Percentiles rank a stretch among this genome's conserved stretches.
Evolutionary conservation across 148 eudicot genomes (phyloP).

Genomic region (Rhododendron mucronatum): DNA sequence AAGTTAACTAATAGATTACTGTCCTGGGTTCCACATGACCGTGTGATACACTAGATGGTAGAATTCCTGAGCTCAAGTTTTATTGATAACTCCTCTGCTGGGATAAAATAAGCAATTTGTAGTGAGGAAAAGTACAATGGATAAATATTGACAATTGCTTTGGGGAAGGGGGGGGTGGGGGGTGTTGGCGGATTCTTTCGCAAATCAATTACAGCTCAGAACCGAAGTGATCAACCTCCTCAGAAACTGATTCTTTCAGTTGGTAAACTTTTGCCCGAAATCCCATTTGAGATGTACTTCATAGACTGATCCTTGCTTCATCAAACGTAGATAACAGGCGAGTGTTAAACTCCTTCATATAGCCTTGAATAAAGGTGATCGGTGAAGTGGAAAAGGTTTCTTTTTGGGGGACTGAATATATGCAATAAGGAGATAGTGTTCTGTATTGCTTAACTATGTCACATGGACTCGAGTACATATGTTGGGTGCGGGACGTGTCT

Average conservation of each 20-base stretch:
- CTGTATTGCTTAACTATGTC: background rate
- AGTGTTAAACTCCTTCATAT: background rate
- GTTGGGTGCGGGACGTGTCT: background rate
- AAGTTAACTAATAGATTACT: background rate
- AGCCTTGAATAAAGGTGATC: background rate
- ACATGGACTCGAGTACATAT: background rate
- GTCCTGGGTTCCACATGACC: background rate
- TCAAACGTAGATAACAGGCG: background rate
- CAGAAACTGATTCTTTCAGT: background rate
- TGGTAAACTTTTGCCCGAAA: background rate
- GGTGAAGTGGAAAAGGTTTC: background rate
- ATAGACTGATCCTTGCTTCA: background rate
- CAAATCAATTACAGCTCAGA: background rate
- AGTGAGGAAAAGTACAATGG: background rate
- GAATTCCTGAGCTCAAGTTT: background rate
- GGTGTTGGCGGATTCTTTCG: background rate
- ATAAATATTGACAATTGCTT: background rate
- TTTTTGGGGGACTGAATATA: background rate
- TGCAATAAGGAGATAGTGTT: background rate
- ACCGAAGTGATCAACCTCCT: slow-evolving; percentile 1
- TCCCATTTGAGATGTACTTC: background rate
- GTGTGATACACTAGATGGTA: background rate
- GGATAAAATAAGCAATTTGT: background rate
- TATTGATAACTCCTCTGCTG: background rate
- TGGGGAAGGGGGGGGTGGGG: background rate